Evolutionary conservation across 1,284 basidiomycete genomes (phyloP).

Genomic region (Ustilago cynodontis): DNA sequence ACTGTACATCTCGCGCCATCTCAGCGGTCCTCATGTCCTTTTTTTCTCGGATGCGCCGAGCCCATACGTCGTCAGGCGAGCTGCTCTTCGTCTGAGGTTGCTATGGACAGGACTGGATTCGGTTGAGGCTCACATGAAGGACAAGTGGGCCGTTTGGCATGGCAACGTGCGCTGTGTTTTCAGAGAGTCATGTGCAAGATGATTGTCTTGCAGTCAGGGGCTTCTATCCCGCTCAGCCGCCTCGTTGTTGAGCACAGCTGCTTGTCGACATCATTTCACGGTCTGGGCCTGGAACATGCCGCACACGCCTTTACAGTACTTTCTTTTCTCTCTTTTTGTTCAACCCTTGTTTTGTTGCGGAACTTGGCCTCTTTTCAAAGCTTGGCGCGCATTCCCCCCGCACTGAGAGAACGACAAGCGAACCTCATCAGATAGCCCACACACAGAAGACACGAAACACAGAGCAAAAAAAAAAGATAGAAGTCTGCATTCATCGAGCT

Average conservation of each 20-base stretch:
- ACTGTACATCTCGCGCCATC: neutral
- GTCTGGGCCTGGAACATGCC: neutral
- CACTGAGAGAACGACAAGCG: neutral
- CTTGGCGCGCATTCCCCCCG: conserved; percentile 5
- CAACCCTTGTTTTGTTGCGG: too few relatives aligned
- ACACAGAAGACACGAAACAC: neutral
- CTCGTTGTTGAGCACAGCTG: too few relatives aligned
- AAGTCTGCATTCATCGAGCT: conserved; percentile 5
- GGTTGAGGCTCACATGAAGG: neutral
- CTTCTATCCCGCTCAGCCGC: neutral
- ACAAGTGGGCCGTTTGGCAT: neutral
- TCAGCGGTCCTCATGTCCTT: neutral
- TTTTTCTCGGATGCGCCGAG: neutral
- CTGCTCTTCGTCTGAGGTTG: too few relatives aligned
- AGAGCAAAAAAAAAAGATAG: conserved; percentile 8
- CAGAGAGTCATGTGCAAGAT: neutral
- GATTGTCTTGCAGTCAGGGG: conserved; percentile 3
- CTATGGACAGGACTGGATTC: neutral
- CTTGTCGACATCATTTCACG: too few relatives aligned
- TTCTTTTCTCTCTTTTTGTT: too few relatives aligned
- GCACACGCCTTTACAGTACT: too few relatives aligned
- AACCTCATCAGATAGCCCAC: conserved; percentile 1
- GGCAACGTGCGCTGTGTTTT: conserved; percentile 1
- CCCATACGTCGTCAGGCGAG: neutral
- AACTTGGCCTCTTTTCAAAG: neutral